Evolutionary conservation across 192 early-diverging fungal species (phyloP).

Genomic region (Chytriomyces sp.): DNA sequence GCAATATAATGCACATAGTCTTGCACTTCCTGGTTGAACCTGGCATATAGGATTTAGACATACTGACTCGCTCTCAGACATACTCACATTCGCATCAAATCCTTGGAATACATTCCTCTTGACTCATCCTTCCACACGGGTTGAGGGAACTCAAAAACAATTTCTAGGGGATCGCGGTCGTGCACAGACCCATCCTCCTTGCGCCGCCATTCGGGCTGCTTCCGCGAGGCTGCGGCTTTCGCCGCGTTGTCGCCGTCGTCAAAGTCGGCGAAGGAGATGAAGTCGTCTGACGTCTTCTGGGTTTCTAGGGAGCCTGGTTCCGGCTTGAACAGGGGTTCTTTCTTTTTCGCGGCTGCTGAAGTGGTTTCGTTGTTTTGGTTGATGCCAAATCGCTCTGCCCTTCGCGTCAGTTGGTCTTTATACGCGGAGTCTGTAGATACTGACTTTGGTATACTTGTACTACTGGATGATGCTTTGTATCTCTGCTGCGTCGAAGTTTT

Average conservation of each 20-base stretch:
- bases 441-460: too few species aligned
- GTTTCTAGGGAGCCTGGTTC: neutral
- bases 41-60: neutral
- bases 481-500: too few species aligned
- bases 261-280: neutral
- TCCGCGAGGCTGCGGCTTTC: neutral
- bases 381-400: slow-evolving; percentile 6
- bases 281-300: neutral
- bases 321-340: neutral
- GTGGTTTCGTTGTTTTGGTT: neutral
- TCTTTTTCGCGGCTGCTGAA: neutral
- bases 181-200: neutral
- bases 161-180: slow-evolving; percentile 21
- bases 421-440: neutral
- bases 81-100: slow-evolving; percentile 38
- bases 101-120: slow-evolving; percentile 32
- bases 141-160: slow-evolving; percentile 39
- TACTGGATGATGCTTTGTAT: too few species aligned
- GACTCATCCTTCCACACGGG: slow-evolving; percentile 42
- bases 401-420: neutral
- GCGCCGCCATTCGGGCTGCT: neutral
- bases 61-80: neutral
- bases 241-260: neutral
- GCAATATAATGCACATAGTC: slow-evolving; percentile 78
- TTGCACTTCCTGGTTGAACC: slow-evolving; percentile 66